phyloP scores from a whole-genome alignment of 2,329 filamentous ascomycete species.

The Chrysosporium keratinophilum region DNA sequence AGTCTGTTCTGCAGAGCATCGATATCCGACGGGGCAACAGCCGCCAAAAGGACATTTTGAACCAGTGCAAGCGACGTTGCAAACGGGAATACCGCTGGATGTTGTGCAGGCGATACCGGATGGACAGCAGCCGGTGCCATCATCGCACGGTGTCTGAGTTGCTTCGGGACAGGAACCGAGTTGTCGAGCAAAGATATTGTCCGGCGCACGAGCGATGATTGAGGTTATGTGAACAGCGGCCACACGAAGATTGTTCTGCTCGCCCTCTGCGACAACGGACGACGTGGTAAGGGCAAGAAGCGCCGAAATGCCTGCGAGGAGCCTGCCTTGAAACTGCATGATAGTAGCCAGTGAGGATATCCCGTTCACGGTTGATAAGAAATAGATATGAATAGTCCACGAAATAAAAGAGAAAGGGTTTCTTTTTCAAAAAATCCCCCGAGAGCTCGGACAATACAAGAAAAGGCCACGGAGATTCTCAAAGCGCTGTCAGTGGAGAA shows the following conservation, averaged over 20 bases:
- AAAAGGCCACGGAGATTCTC: too few species aligned
- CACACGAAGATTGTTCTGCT: slow-evolving; percentile 2
- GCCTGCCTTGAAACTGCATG: neutral
- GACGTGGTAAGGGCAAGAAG: neutral
- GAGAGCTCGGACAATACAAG: too few species aligned
- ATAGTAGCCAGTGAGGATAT: neutral
- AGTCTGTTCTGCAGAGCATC: neutral
- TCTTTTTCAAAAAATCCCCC: too few species aligned
- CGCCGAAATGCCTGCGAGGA: neutral
- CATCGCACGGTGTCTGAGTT: slow-evolving; percentile 2
- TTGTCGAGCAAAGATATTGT: slow-evolving; percentile 7
- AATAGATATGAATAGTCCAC: neutral
- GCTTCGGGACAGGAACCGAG: slow-evolving; percentile 1
- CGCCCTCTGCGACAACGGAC: neutral
- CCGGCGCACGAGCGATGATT: slow-evolving; percentile 1
- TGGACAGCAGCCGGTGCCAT: slow-evolving; percentile 7
- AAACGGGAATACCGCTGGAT: neutral
- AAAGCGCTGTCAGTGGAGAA: too few species aligned
- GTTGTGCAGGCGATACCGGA: neutral
- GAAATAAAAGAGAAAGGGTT: neutral
- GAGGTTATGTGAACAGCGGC: slow-evolving; percentile 6
- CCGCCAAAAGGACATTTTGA: slow-evolving; percentile 4
- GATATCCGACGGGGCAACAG: slow-evolving; percentile 6
- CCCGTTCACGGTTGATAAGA: neutral
- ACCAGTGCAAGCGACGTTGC: slow-evolving; percentile 1